Evolutionary conservation across 129 eudicot genomes (phyloP), one percentile per base, ranked within the genome.

Genomic region (Rutidosis leptorrhynchoides): DNA sequence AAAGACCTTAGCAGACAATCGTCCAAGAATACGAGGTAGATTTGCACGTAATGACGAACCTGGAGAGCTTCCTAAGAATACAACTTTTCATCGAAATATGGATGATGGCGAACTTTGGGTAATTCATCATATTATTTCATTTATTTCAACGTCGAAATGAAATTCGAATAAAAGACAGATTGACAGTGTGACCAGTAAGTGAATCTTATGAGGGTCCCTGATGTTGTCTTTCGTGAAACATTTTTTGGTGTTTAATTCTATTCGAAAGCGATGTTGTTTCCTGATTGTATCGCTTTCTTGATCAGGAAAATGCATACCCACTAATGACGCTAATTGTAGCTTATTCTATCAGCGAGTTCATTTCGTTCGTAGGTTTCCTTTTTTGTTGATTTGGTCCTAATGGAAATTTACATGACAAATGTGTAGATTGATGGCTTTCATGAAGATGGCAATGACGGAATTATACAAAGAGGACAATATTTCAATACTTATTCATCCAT

Each of bases 1-100:
- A 42, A 92, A 92, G 67, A 88, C 98, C 26, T 84, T 92, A 69
- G 98, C 98, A 7, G 98, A 92, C 73, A 92, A 78, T 37, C 80
- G 98, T 43, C 95, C 91, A 56, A 72, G 98, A 65, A 86, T 92
- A 78, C 96, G 98, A 62, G 98, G 98, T 74, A 88, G 98, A 69
- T 92, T 92, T 72, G 98, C 96, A 5, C 85, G 96, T 12, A 92
- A 83, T 70, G 96, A 92, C 68, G 98, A 92, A 61, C 73, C 81
- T 32, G 86, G 75, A 59, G 96, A 85, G 73, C 83, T 76, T 81
- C 83, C 85, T 3, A 81, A 78, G 75, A 53, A 89, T 55, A 60
- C 87, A 67, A 70, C 60, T 72, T 88, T 59, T 64, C 62, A 80
- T 65, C 76, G 75, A 68, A 83, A 83, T 32, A 86, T 80, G 74